Evolutionary conservation across 805 yeast genomes (phyloP).

Genomic region (Lipomyces anomalus): DNA sequence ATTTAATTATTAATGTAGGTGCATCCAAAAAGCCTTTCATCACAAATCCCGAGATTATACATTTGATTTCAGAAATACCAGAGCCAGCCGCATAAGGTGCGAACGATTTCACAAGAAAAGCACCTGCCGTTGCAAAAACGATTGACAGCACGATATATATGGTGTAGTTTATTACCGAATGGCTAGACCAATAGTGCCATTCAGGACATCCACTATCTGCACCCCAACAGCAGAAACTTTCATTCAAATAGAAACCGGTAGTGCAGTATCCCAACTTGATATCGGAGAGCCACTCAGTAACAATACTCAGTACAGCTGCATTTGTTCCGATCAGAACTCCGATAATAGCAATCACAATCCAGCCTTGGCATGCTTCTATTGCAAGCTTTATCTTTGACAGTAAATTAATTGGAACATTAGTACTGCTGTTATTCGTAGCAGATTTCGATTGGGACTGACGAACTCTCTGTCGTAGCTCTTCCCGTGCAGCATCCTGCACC

Average conservation of each 20-base stretch:
- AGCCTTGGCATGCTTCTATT: conserved; percentile 43
- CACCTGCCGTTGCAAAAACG: conserved; percentile 57
- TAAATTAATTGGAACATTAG: conserved; percentile 2
- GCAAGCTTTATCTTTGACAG: conserved; percentile 16
- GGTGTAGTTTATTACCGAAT: conserved; percentile 42
- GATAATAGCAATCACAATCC: conserved; percentile 69
- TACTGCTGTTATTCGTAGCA: conserved; percentile 4
- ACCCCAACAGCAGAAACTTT: conserved; percentile 78
- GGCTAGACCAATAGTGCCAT: conserved; percentile 65
- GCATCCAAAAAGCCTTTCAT: conserved; percentile 70
- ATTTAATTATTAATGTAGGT: conserved; percentile 67
- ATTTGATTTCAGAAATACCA: conserved; percentile 94
- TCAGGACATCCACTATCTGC: conserved; percentile 47
- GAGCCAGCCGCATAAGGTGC: conserved; percentile 96
- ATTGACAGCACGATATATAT: conserved; percentile 57
- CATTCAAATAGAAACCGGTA: conserved; percentile 60
- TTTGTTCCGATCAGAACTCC: conserved; percentile 75
- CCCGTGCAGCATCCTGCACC: conserved; percentile 49
- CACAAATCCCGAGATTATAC: conserved; percentile 85
- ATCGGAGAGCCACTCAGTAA: conserved; percentile 82
- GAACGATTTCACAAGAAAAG: conserved; percentile 57
- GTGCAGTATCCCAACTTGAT: conserved; percentile 75
- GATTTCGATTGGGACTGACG: conserved; percentile 7
- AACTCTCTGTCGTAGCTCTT: conserved; percentile 24
- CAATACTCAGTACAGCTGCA: conserved; percentile 74